These are phyloP conservation scores for Galerina sulciceps DNA, from an alignment of 768 basidiomycete genomes.

Conservation along the genomic window DNA sequence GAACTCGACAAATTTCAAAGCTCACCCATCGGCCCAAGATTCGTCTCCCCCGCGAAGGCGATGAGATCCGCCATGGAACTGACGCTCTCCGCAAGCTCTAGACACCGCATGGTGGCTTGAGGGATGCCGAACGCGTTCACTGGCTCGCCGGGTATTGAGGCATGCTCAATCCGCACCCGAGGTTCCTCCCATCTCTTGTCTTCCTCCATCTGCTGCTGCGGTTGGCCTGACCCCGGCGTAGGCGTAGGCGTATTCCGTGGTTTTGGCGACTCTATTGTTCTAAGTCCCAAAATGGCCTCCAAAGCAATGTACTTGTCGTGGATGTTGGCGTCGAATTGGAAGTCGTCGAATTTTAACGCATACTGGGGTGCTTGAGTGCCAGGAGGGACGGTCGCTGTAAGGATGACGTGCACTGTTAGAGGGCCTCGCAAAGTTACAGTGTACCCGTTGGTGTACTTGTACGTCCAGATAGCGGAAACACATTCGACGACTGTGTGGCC, in stretches of 20 bases:
- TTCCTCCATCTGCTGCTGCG: constrained; percentile 43
- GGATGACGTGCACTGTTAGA: constrained; percentile 65
- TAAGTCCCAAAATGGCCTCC: constrained; percentile 59
- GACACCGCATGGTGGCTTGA: constrained; percentile 87
- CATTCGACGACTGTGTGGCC: constrained; percentile 70
- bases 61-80: constrained; percentile 82
- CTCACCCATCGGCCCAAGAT: constrained; percentile 71
- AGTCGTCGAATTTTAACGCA: constrained; percentile 69
- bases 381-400: constrained; percentile 31
- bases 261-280: constrained; percentile 46
- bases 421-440: constrained; percentile 78
- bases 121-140: constrained; percentile 90
- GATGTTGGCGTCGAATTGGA: constrained; percentile 72
- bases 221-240: constrained; percentile 9
- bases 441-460: constrained; percentile 80
- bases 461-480: constrained; percentile 78
- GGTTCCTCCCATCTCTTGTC: constrained; percentile 73
- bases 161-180: constrained; percentile 59
- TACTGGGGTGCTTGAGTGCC: constrained; percentile 28
- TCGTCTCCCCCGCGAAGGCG: constrained; percentile 55
- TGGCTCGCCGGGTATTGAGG: constrained; percentile 78
- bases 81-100: constrained; percentile 87
- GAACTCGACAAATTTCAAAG: constrained; percentile 23
- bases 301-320: constrained; percentile 80
- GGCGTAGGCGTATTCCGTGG: constrained; percentile 27